Evolutionary conservation across 148 eudicot genomes (phyloP).

Genomic region (Amaranthus cruentus): DNA sequence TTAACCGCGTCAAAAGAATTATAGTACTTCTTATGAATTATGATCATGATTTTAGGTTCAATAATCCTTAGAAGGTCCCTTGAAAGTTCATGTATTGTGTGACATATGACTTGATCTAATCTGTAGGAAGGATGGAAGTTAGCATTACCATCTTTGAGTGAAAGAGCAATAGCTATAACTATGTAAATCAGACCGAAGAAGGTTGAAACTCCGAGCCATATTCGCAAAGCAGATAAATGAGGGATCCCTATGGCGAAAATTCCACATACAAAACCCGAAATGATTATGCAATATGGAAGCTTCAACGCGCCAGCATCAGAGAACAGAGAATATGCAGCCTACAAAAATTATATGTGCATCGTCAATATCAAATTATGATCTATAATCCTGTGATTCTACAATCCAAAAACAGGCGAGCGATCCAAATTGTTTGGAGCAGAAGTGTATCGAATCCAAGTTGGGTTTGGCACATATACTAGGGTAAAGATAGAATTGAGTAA

Average conservation of each 20-base stretch:
- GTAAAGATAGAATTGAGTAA: too few species aligned
- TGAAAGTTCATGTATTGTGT: neutral
- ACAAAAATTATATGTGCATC: conserved; percentile 23
- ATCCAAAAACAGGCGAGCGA: too few species aligned
- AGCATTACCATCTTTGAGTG: conserved; percentile 66
- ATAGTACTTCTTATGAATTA: neutral
- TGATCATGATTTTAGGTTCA: neutral
- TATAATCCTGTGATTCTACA: neutral
- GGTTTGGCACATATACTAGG: too few species aligned
- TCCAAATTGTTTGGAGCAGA: too few species aligned
- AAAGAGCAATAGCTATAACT: conserved; percentile 52
- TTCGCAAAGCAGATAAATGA: conserved; percentile 74
- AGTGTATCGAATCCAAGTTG: too few species aligned
- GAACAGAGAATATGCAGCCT: conserved; percentile 68
- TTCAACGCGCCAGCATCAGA: conserved; percentile 52
- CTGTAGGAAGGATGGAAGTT: conserved; percentile 2
- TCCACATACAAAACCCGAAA: conserved; percentile 72
- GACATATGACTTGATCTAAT: neutral
- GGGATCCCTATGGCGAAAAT: conserved; percentile 83
- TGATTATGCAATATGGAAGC: conserved; percentile 73
- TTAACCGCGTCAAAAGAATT: too few species aligned
- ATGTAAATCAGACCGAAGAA: conserved; percentile 73
- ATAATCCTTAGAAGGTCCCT: neutral
- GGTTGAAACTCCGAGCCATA: conserved; percentile 87
- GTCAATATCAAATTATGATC: neutral